Conservation (phyloP, 495 filamentous ascomycete species). For the Lasiosphaeria miniovina region DNA sequence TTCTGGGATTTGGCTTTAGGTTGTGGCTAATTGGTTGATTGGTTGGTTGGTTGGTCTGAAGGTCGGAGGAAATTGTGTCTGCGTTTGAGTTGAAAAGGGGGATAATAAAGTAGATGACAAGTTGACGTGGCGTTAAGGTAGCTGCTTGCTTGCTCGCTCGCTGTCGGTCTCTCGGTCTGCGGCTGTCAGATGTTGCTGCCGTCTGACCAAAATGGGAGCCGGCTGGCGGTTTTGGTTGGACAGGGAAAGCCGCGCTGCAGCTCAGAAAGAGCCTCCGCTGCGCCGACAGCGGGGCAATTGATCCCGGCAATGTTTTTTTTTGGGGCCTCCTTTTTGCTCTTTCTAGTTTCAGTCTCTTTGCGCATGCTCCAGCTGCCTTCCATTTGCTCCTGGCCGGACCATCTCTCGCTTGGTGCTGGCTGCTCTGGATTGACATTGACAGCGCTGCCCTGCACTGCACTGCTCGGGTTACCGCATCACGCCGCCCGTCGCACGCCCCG, state of each 20-base stretch:
- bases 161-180: too few species aligned
- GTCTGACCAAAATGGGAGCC: neutral
- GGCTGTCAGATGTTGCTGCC: neutral
- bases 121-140: too few species aligned
- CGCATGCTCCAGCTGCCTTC: too few species aligned
- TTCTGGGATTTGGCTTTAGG: too few species aligned
- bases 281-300: neutral
- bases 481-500: constrained; percentile 21
- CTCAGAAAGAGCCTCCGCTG: neutral
- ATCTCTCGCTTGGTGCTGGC: too few species aligned
- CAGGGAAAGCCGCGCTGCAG: neutral
- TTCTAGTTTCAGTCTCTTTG: neutral
- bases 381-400: too few species aligned
- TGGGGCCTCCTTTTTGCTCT: neutral
- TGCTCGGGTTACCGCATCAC: neutral
- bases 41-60: too few species aligned
- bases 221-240: neutral
- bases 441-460: neutral
- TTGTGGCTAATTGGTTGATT: too few species aligned
- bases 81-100: too few species aligned
- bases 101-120: too few species aligned
- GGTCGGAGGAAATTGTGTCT: too few species aligned
- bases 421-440: neutral
- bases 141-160: too few species aligned
- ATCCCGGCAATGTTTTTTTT: neutral